phyloP scores from a whole-genome alignment of 2,329 filamentous ascomycete genomes.

The Phyllosticta capitalensis region DNA sequence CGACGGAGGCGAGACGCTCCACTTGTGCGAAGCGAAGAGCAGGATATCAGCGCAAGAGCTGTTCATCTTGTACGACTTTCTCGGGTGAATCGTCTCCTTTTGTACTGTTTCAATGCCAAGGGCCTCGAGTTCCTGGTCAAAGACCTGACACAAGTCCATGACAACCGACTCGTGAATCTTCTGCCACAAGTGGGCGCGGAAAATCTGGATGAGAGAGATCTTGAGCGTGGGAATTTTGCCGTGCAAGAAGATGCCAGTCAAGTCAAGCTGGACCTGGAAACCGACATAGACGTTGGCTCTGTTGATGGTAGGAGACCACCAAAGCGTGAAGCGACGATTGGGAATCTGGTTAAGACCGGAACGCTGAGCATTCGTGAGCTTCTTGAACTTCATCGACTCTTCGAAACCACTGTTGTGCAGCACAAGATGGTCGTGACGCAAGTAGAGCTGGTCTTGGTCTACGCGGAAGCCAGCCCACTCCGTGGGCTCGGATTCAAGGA shows the following conservation, averaged over 20 bases:
- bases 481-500: constrained; percentile 34
- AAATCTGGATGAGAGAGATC: constrained; percentile 97
- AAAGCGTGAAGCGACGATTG: constrained; percentile 94
- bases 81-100: constrained; percentile 96
- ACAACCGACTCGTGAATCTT: constrained; percentile 99
- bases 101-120: constrained; percentile 95
- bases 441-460: constrained; percentile 42
- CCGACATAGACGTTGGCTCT: constrained; percentile 96
- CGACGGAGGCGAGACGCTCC: constrained; percentile 93
- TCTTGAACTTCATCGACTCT: constrained; percentile 91
- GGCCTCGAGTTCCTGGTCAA: constrained; percentile 93
- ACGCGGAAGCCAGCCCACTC: constrained; percentile 45
- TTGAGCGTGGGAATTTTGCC: constrained; percentile 98
- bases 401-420: constrained; percentile 33
- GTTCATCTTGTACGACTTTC: constrained; percentile 99
- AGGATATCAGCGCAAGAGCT: constrained; percentile 96
- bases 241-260: constrained; percentile 98
- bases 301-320: constrained; percentile 87
- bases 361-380: constrained; percentile 91
- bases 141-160: constrained; percentile 98
- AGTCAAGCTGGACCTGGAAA: constrained; percentile 97
- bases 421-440: constrained; percentile 41
- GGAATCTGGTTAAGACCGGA: constrained; percentile 98
- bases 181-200: constrained; percentile 99
- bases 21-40: constrained; percentile 95